phyloP scores from a whole-genome alignment of 169 alveolate genomes.

The Plasmodium vinckei region DNA sequence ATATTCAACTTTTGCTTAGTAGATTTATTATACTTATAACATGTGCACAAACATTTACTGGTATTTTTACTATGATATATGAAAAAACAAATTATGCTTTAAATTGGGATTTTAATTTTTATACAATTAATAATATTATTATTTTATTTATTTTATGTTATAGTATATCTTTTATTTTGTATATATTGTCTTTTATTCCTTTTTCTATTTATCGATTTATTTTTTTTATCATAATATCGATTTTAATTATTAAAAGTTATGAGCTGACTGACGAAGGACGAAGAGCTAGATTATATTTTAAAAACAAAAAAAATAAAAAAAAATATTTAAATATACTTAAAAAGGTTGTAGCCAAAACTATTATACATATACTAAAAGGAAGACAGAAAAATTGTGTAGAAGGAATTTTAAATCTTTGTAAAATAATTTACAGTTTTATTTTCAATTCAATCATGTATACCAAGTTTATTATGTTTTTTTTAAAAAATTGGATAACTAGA shows the following conservation, averaged over 20 bases:
- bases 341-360: neutral
- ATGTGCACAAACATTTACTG: constrained; percentile 39
- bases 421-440: constrained; percentile 1
- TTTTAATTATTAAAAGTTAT: constrained; percentile 37
- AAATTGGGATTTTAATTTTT: constrained; percentile 63
- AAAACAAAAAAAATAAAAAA: constrained; percentile 11
- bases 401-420: neutral
- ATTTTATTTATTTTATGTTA: constrained; percentile 58
- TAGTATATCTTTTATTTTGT: constrained; percentile 37
- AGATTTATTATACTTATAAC: constrained; percentile 45
- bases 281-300: constrained; percentile 31
- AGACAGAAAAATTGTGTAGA: neutral
- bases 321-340: neutral
- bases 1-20: constrained; percentile 46
- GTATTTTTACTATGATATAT: constrained; percentile 55
- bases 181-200: constrained; percentile 42
- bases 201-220: constrained; percentile 45
- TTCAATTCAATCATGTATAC: constrained; percentile 10
- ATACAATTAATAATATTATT: constrained; percentile 39
- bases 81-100: constrained; percentile 67
- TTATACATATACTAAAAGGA: constrained; percentile 5
- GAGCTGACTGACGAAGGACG: constrained; percentile 57
- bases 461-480: constrained; percentile 37
- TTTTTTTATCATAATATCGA: constrained; percentile 5
- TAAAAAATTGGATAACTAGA: constrained; percentile 66